Base-by-base conservation (phyloP, 352 stramenopile genomes). In the Paralagenidium karlingii region DNA sequence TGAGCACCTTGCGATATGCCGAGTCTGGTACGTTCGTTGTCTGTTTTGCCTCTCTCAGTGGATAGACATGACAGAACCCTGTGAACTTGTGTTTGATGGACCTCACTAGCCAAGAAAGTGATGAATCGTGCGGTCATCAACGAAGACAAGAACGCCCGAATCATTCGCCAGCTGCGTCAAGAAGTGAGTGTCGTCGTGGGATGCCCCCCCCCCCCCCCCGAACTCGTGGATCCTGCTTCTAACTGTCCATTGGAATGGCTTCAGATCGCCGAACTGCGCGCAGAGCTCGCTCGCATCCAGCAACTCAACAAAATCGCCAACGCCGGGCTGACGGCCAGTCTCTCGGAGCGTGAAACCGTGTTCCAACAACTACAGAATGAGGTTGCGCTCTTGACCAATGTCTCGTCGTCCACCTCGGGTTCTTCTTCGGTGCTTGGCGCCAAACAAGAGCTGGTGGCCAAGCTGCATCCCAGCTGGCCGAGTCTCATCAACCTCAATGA, bases 101-200 rank as follows among this genome's bases (percentile, higher is more conserved):
- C n/a, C n/a, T n/a, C n/a, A n/a, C n/a, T n/a, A n/a, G 74, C 77
- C 19, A 90, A 90, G 47, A 77, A 67, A 27, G 74, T 88, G 41
- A 80, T 88, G 49, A 90, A 90, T 30, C 63, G 69, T 8, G 74
- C 73, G 0, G 69, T 85, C 1, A 64, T 88, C 22, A 88, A 90
- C 27, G 77, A 90, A 57, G 77, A 90, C 40, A 69, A 77, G 31
- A 90, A 90, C 19, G 71, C 71, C 5, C 57, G 59, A 9, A 75
- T 87, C 12, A 88, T 90, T 32, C 74, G 77, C 0, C 63, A 86
- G 45, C 44, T 88, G 26, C 71, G 71, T 1, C 52, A 88, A 29
- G 71, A 90, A 51, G 80, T 88, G 12, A n/a, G n/a, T n/a, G n/a
- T n/a, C n/a, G n/a, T n/a, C n/a, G n/a, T n/a, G n/a, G n/a, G n/a